phyloP scores from a whole-genome alignment of 305 asterid genomes.

The Solanum hybrid region DNA sequence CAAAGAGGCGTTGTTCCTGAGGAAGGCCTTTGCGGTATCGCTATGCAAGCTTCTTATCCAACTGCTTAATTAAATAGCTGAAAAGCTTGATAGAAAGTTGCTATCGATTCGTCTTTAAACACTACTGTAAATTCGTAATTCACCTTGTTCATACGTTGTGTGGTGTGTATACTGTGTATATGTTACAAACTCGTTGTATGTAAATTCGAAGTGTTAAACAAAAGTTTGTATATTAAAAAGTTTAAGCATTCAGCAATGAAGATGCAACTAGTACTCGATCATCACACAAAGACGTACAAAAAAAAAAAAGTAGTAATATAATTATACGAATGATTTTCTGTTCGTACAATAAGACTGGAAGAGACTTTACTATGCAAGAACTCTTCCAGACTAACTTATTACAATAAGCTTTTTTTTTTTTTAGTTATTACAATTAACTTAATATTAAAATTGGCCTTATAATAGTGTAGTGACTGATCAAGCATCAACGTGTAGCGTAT shows the following conservation, averaged over 20 bases:
- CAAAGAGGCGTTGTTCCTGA: conserved; percentile 13
- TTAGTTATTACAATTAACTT: neutral
- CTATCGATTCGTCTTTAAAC: neutral
- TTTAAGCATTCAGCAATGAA: neutral
- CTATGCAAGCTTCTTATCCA: conserved; percentile 31
- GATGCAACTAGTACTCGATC: neutral
- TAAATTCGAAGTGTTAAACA: neutral
- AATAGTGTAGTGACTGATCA: neutral
- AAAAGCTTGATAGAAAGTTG: neutral
- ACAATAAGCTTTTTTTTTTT: neutral
- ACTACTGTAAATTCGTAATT: neutral
- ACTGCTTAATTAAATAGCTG: neutral
- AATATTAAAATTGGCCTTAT: neutral
- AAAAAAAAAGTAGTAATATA: too few species aligned
- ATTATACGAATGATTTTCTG: neutral
- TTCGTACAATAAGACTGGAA: neutral
- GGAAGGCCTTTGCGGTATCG: conserved; percentile 38
- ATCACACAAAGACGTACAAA: too few species aligned
- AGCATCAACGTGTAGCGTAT: neutral
- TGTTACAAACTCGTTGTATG: neutral
- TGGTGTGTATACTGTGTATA: neutral
- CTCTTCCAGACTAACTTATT: neutral
- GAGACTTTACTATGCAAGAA: neutral
- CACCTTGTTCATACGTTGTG: neutral
- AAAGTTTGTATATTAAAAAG: neutral